Percentiles rank a stretch among this genome's conserved stretches.
Conservation (phyloP, 1,284 basidiomycete species). For the Fomitopsis schrenkii region DNA sequence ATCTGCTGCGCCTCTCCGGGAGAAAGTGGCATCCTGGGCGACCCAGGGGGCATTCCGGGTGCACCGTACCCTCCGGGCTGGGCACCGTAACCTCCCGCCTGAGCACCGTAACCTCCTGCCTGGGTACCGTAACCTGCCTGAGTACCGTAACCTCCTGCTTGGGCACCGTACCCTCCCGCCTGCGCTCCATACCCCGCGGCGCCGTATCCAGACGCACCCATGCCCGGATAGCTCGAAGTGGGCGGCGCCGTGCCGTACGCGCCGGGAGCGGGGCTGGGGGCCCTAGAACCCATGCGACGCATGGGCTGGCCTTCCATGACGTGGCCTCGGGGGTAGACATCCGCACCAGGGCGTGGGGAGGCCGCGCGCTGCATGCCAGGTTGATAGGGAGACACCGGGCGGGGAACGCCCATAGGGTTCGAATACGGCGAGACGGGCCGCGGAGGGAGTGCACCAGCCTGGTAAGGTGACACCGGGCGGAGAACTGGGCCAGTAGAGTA, state of each 20-base stretch:
- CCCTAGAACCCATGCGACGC: constrained; percentile 16
- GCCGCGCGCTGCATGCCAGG: constrained; percentile 13
- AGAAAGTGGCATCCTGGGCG: constrained; percentile 19
- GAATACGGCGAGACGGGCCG: constrained; percentile 17
- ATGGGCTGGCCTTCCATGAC: constrained; percentile 23
- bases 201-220: neutral
- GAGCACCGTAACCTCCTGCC: neutral
- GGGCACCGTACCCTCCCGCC: constrained; percentile 3
- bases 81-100: constrained; percentile 19
- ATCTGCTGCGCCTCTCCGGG: constrained; percentile 32
- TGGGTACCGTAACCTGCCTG: constrained; percentile 14
- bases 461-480: constrained; percentile 29
- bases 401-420: constrained; percentile 16
- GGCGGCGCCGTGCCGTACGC: constrained; percentile 4
- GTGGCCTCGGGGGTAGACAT: constrained; percentile 22
- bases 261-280: constrained; percentile 21
- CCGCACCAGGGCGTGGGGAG: constrained; percentile 16
- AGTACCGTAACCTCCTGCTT: constrained; percentile 1
- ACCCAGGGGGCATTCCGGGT: constrained; percentile 11
- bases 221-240: neutral
- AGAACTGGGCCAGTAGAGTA: constrained; percentile 20
- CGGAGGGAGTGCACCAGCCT: constrained; percentile 15
- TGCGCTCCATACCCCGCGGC: neutral
- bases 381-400: constrained; percentile 23
- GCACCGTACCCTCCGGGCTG: constrained; percentile 15